Evolutionary conservation across 2,329 filamentous ascomycete species (phyloP).

Genomic region (Arachnomyces sp.): DNA sequence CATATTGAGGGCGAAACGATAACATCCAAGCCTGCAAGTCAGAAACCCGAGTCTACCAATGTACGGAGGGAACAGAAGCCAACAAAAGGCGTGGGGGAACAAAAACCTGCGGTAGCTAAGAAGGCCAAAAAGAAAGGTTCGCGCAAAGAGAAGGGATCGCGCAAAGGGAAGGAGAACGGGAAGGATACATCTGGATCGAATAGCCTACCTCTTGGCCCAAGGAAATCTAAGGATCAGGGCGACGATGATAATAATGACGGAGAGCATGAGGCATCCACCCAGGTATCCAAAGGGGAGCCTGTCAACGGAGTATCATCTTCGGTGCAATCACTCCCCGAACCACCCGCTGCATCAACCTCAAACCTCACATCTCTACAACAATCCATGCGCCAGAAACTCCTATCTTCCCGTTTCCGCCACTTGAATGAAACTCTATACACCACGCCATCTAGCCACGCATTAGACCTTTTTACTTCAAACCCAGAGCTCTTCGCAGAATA

Average conservation of each 20-base stretch:
- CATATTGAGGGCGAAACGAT: slow-evolving; percentile 62
- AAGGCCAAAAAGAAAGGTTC: slow-evolving; percentile 19
- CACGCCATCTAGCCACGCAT: slow-evolving; percentile 74
- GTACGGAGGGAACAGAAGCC: slow-evolving; percentile 6
- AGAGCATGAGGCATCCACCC: slow-evolving; percentile 15
- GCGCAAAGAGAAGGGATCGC: slow-evolving; percentile 10
- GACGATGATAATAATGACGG: slow-evolving; percentile 27
- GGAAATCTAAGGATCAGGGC: slow-evolving; percentile 13
- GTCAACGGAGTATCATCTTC: slow-evolving; percentile 8
- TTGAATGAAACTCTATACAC: slow-evolving; percentile 97
- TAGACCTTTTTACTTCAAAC: slow-evolving; percentile 70
- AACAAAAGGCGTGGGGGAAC: slow-evolving; percentile 19
- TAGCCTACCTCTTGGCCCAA: neutral
- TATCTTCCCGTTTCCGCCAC: slow-evolving; percentile 92
- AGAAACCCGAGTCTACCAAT: slow-evolving; percentile 28
- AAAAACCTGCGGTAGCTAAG: slow-evolving; percentile 14
- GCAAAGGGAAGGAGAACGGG: slow-evolving; percentile 18
- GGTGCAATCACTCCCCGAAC: slow-evolving; percentile 23
- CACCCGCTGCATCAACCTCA: slow-evolving; percentile 36
- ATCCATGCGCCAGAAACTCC: slow-evolving; percentile 88
- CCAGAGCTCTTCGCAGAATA: slow-evolving; percentile 96
- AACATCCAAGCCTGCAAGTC: slow-evolving; percentile 23
- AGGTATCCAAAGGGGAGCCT: slow-evolving; percentile 13
- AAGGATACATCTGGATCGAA: slow-evolving; percentile 12
- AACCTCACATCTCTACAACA: slow-evolving; percentile 88